Conservation (phyloP, 2,329 filamentous ascomycete genomes). For the Aspergillus sp. region DNA sequence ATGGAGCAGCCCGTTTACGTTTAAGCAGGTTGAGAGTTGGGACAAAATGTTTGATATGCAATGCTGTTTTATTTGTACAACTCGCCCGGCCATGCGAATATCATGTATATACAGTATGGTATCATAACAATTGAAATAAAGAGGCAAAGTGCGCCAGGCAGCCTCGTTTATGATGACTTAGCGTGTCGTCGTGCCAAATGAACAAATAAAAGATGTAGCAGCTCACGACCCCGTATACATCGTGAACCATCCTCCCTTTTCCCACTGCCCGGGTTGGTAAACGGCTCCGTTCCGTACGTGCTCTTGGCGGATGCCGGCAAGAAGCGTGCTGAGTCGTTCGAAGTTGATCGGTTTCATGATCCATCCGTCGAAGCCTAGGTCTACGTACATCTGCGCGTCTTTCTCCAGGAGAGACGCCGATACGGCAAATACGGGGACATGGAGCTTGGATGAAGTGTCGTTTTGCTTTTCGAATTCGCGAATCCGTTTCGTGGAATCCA, state of each 20-base stretch:
- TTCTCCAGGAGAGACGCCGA: conserved; percentile 79
- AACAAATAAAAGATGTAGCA: neutral
- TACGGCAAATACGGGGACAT: conserved; percentile 80
- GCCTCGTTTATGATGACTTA: neutral
- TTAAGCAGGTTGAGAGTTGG: neutral
- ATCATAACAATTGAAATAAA: neutral
- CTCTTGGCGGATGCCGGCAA: conserved; percentile 67
- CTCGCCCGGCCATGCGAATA: neutral
- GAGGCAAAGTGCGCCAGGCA: neutral
- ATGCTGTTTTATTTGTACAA: no score
- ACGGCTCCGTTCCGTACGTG: conserved; percentile 61
- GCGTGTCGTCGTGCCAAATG: neutral
- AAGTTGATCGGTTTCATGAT: conserved; percentile 89
- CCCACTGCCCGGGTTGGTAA: conserved; percentile 74
- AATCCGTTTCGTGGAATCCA: conserved; percentile 81
- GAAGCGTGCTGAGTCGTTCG: conserved; percentile 66
- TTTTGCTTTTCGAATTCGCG: conserved; percentile 65
- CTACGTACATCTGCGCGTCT: conserved; percentile 67
- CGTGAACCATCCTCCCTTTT: conserved; percentile 80
- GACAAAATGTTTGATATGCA: neutral
- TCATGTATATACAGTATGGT: conserved; percentile 6
- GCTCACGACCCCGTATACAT: neutral
- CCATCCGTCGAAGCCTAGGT: conserved; percentile 85
- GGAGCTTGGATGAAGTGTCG: conserved; percentile 44
- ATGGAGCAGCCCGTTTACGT: conserved; percentile 8